Conservation (phyloP, 73 alveolate genomes). For the Symbiodinium natans region DNA sequence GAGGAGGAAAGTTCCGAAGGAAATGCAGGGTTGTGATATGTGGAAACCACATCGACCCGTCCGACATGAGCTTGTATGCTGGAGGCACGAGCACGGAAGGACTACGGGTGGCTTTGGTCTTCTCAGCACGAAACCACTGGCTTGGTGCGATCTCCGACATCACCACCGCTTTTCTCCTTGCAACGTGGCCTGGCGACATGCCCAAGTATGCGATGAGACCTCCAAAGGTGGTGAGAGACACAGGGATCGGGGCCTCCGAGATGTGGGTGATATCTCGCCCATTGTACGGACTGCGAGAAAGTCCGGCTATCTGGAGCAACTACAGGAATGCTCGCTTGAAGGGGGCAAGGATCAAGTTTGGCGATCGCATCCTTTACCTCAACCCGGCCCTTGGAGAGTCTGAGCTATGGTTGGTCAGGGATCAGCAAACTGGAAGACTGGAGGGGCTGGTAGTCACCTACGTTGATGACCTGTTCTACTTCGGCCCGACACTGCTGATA, state of each 20-base stretch:
- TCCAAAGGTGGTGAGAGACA: background rate
- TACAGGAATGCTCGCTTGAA: background rate
- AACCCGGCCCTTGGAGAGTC: no score
- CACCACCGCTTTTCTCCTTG: background rate
- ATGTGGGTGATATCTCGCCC: background rate
- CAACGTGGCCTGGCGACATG: background rate
- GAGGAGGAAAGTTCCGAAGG: background rate
- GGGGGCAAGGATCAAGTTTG: background rate
- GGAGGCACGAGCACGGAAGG: background rate
- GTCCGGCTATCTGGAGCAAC: background rate
- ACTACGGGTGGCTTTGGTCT: background rate
- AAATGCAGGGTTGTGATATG: background rate
- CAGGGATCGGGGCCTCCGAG: background rate
- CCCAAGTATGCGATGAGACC: background rate
- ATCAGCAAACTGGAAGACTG: no score
- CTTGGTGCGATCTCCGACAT: background rate
- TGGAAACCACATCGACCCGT: background rate
- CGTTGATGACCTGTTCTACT: no score
- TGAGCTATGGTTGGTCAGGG: no score
- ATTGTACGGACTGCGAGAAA: background rate
- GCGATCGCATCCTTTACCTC: background rate
- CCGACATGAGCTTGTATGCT: background rate
- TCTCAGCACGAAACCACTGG: background rate
- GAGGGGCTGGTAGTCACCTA: no score
- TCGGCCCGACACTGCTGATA: no score